These are phyloP conservation scores for Podospora sp. DNA, from an alignment of 495 filamentous ascomycete genomes.

Conservation along the genomic window DNA sequence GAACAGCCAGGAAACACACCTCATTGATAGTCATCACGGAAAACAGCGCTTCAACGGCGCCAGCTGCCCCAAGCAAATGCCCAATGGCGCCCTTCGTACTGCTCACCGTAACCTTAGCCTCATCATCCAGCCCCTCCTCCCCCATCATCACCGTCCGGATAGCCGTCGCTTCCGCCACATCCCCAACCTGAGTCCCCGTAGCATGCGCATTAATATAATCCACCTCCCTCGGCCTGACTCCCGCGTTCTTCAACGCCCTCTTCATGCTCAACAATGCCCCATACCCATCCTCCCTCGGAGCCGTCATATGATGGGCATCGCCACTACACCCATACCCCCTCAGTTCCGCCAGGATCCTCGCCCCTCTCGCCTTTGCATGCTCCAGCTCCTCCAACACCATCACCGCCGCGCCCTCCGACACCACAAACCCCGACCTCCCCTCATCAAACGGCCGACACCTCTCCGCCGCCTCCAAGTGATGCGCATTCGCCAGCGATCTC, in stretches of 20 bases:
- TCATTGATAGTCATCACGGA: slow-evolving; percentile 74
- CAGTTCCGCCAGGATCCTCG: slow-evolving; percentile 85
- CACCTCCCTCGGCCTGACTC: slow-evolving; percentile 65
- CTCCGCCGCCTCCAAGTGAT: slow-evolving; percentile 70
- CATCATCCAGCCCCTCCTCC: slow-evolving; percentile 62
- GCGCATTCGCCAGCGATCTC: slow-evolving; percentile 77
- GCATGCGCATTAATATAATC: slow-evolving; percentile 97
- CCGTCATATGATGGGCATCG: slow-evolving; percentile 92
- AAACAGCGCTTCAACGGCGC: slow-evolving; percentile 86
- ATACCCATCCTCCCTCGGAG: slow-evolving; percentile 76
- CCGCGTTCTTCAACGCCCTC: slow-evolving; percentile 74
- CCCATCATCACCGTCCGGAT: slow-evolving; percentile 79
- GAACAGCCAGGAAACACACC: slow-evolving; percentile 53
- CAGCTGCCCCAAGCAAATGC: slow-evolving; percentile 88
- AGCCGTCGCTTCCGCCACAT: slow-evolving; percentile 83
- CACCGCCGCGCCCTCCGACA: slow-evolving; percentile 89
- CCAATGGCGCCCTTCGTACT: slow-evolving; percentile 94
- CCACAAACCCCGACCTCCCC: slow-evolving; percentile 83
- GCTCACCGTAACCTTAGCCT: slow-evolving; percentile 75
- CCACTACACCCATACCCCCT: slow-evolving; percentile 84
- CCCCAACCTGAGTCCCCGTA: slow-evolving; percentile 81
- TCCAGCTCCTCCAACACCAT: slow-evolving; percentile 87
- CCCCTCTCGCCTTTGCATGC: slow-evolving; percentile 78
- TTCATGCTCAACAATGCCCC: slow-evolving; percentile 87
- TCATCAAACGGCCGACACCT: slow-evolving; percentile 88